Conservation (phyloP, 2,329 filamentous ascomycete species). For the Pyrenochaeta sp. region DNA sequence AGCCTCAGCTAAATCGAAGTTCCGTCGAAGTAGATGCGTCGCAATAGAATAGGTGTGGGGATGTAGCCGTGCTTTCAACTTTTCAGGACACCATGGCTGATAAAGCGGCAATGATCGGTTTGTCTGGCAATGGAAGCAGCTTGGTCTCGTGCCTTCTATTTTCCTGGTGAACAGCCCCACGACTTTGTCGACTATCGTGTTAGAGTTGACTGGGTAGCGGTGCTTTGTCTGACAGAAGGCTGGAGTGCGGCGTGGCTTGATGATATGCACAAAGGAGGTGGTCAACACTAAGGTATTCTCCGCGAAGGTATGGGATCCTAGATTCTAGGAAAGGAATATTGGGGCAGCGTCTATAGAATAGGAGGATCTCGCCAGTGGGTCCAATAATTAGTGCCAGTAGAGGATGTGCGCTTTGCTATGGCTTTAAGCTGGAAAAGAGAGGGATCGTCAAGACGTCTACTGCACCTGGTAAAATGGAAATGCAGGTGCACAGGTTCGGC, state of each 20-base stretch:
- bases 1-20: background rate
- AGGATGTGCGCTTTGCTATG: slow-evolving; percentile 7
- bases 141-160: slow-evolving; percentile 8
- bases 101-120: slow-evolving; percentile 12
- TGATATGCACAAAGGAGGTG: slow-evolving; percentile 5
- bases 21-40: background rate
- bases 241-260: slow-evolving; percentile 6
- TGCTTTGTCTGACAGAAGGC: slow-evolving; percentile 11
- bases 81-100: slow-evolving; percentile 28
- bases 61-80: slow-evolving; percentile 10
- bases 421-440: slow-evolving; percentile 21
- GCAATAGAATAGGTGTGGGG: slow-evolving; percentile 3
- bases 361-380: slow-evolving; percentile 3
- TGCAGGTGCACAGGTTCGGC: slow-evolving; percentile 22
- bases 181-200: slow-evolving; percentile 1
- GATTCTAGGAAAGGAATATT: slow-evolving; percentile 5
- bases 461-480: slow-evolving; percentile 22
- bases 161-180: slow-evolving; percentile 6
- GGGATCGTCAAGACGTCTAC: slow-evolving; percentile 24
- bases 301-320: slow-evolving; percentile 3
- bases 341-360: slow-evolving; percentile 13
- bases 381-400: slow-evolving; percentile 10
- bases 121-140: slow-evolving; percentile 1
- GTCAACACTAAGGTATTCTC: slow-evolving; percentile 14
- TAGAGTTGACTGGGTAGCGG: background rate